Conservation (phyloP, 1,284 basidiomycete genomes). For the Heterobasidion irregulare region DNA sequence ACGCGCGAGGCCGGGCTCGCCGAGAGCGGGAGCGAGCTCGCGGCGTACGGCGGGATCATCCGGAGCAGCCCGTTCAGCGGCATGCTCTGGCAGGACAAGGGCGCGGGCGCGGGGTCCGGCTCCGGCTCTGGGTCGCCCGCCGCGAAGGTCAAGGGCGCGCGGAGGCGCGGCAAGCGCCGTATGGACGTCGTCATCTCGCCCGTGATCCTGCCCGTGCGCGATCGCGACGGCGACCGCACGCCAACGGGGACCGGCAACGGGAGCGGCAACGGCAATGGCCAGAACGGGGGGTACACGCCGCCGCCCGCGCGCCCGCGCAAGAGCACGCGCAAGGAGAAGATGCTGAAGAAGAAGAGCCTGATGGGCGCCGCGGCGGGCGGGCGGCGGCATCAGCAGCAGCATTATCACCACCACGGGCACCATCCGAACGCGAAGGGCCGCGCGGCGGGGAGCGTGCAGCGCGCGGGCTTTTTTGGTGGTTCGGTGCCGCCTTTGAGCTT, state of each 20-base stretch:
- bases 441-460: conserved; percentile 49
- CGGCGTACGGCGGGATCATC: conserved; percentile 18
- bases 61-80: conserved; percentile 35
- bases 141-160: conserved; percentile 18
- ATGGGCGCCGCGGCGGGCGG: conserved; percentile 29
- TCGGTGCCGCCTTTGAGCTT: conserved; percentile 18
- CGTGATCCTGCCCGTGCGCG: conserved; percentile 42
- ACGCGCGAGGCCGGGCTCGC: conserved; percentile 38
- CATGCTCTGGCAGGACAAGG: conserved; percentile 46
- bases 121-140: conserved; percentile 4
- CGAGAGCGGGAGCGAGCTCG: conserved; percentile 22
- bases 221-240: conserved; percentile 38
- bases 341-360: conserved; percentile 43
- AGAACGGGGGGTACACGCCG: conserved; percentile 8
- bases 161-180: background rate
- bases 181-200: conserved; percentile 33
- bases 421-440: conserved; percentile 65
- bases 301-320: conserved; percentile 13
- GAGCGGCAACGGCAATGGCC: background rate
- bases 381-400: conserved; percentile 26
- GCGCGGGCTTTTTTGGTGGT: conserved; percentile 38
- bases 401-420: conserved; percentile 45
- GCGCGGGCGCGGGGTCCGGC: conserved; percentile 9
- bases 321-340: conserved; percentile 15
- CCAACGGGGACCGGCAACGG: conserved; percentile 22